Evolutionary conservation across 345 rosid species (phyloP).

Genomic region (Hibiscus tridactylites): DNA sequence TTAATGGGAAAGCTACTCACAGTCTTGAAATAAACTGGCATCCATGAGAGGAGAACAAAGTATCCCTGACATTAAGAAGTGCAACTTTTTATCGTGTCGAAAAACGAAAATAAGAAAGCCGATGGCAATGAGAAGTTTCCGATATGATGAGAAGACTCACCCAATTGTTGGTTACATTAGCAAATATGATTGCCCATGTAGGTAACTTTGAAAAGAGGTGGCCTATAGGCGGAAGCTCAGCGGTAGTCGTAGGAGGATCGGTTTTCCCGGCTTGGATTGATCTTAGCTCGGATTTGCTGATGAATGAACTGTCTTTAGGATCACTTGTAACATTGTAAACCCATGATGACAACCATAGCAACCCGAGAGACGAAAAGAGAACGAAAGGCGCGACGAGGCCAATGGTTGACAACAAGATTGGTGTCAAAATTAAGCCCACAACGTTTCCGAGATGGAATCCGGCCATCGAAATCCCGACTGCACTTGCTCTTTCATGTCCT

Average conservation of each 20-base stretch:
- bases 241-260: conserved; percentile 21
- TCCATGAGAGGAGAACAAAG: conserved; percentile 95
- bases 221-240: conserved; percentile 40
- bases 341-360: conserved; percentile 68
- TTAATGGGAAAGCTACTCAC: conserved; percentile 25
- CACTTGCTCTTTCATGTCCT: conserved; percentile 69
- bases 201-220: conserved; percentile 60
- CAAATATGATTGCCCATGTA: conserved; percentile 82
- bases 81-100: not conserved
- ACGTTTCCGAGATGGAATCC: conserved; percentile 97
- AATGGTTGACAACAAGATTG: conserved; percentile 58
- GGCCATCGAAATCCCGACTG: conserved; percentile 87
- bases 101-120: not conserved
- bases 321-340: conserved; percentile 44
- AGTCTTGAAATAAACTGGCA: conserved; percentile 92
- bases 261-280: conserved; percentile 69
- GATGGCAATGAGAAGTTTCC: not conserved
- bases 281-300: conserved; percentile 50
- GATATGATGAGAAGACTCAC: conserved; percentile 29
- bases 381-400: conserved; percentile 76
- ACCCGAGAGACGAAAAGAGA: conserved; percentile 67
- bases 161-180: conserved; percentile 90
- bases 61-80: conserved; percentile 55
- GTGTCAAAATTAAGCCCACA: conserved; percentile 67
- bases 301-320: conserved; percentile 56